phyloP scores from a whole-genome alignment of 2,329 filamentous ascomycete genomes.

The Eutypa lata region DNA sequence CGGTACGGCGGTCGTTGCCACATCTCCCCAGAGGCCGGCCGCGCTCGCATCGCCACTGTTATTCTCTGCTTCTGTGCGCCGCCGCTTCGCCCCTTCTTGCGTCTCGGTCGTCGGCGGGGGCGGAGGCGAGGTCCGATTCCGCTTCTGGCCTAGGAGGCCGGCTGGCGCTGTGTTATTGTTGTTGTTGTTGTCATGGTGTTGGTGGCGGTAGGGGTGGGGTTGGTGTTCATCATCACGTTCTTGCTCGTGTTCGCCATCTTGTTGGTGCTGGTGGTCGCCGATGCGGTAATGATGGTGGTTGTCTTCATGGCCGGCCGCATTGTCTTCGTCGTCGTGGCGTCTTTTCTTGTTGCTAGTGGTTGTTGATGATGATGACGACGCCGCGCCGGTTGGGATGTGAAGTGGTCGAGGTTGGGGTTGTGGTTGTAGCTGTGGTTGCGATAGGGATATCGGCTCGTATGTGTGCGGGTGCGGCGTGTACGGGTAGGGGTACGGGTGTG shows the following conservation, averaged over 20 bases:
- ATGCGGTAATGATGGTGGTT: no score
- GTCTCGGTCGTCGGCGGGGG: no score
- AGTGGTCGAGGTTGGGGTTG: background rate
- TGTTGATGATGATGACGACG: background rate
- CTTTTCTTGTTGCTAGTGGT: background rate
- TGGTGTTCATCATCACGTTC: no score
- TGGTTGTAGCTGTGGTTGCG: background rate
- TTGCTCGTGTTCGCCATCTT: no score
- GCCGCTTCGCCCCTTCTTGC: background rate
- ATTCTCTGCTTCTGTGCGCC: background rate
- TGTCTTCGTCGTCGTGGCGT: no score
- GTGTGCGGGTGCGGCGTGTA: background rate
- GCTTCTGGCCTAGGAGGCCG: background rate
- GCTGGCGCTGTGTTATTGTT: background rate
- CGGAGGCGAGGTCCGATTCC: background rate
- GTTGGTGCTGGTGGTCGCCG: no score
- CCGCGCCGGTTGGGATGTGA: background rate
- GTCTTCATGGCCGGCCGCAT: no score
- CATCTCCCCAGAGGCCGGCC: no score
- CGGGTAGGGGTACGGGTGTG: background rate
- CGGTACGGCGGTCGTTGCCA: constrained; percentile 8
- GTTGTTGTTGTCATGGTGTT: background rate
- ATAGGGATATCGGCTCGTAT: background rate
- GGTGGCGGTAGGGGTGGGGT: no score
- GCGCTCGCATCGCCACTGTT: background rate